Evolutionary conservation across 768 basidiomycete genomes (phyloP).

Genomic region (Collybia mongolica): DNA sequence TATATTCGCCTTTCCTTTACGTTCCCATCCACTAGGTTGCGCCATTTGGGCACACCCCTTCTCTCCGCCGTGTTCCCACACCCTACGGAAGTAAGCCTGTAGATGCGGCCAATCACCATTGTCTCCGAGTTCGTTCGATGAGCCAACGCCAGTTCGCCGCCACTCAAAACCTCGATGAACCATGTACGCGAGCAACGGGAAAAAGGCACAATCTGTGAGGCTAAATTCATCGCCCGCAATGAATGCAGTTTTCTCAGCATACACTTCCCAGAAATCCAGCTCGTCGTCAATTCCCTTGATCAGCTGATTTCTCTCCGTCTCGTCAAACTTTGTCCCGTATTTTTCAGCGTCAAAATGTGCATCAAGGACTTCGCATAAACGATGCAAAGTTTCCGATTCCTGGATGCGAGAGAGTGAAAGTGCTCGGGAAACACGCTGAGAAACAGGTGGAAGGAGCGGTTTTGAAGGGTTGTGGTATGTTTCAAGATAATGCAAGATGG

Average conservation of each 20-base stretch:
- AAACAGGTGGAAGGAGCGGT: conserved; percentile 20
- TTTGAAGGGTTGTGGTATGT: conserved; percentile 15
- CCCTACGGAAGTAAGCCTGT: conserved; percentile 19
- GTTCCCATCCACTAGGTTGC: conserved; percentile 22
- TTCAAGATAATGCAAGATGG: conserved; percentile 28
- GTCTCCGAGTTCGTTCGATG: not conserved
- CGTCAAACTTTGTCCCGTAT: conserved; percentile 8
- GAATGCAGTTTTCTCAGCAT: conserved; percentile 15
- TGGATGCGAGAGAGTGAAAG: conserved; percentile 19
- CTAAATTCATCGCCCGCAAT: conserved; percentile 24
- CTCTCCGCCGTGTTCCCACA: conserved; percentile 19
- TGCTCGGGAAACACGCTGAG: conserved; percentile 14
- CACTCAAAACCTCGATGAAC: conserved; percentile 25
- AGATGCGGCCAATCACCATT: conserved; percentile 19
- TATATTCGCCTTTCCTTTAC: conserved; percentile 18
- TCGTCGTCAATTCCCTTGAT: conserved; percentile 17
- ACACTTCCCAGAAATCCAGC: conserved; percentile 24
- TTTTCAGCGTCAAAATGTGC: conserved; percentile 20
- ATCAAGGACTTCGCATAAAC: conserved; percentile 23
- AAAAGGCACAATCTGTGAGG: conserved; percentile 25
- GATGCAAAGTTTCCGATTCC: conserved; percentile 26
- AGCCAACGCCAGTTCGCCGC: conserved; percentile 1
- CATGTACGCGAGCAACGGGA: conserved; percentile 24
- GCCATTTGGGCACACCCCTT: conserved; percentile 21
- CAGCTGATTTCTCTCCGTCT: conserved; percentile 11